Evolutionary conservation across 1,284 basidiomycete genomes (phyloP), one percentile per base, ranked within the genome.

Genomic region (Pyrrhoderma lamaoense): DNA sequence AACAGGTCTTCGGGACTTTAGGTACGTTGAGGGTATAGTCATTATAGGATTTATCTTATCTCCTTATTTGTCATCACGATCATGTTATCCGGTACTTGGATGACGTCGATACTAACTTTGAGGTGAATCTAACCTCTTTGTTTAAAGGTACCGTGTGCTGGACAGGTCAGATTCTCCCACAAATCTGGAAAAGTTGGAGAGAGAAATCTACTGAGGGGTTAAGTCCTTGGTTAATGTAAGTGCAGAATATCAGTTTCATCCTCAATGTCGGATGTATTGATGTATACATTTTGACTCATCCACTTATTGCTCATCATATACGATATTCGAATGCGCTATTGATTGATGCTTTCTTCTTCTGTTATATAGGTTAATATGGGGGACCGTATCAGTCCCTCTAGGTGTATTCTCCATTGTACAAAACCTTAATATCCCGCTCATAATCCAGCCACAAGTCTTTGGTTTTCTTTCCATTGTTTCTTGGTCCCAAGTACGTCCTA

Each of bases 391-490:
- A 0, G 64, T 77, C 5, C 82, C 84, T 57, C 70, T 89, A 16
- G 86, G 84, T n/a, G 73, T 80, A 11, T 92, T 91, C 59, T 71
- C 70, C 22, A 74, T 90, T 44, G 69, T 81, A 0, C 80, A 85
- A 60, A 67, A 80, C 53, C 69, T 89, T 49, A 89, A 84, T 60
- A 77, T 90, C 22, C 87, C 88, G 1, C 73, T 89, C 27, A 80
- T 84, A 42, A 56, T 85, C 1, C 88, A 92, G 62, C 87, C 88
- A 1, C 88, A 91, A 59, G 61, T 84, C 0, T 88, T 91, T 59
- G 78, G 77, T 0, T 67, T 73, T 14, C 67, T 91, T 19, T 70
- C 75, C 1, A 70, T 83, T 11, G 54, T 85, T 13, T 83, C 82
- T 0, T 88, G 83, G 79, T 75, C 72, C 0, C 82, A 84, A 69